A percentile compares a stretch with the other conserved stretches of the same genome.
phyloP scores from a whole-genome alignment of 1,284 basidiomycete genomes.

The Gomphus sp. region DNA sequence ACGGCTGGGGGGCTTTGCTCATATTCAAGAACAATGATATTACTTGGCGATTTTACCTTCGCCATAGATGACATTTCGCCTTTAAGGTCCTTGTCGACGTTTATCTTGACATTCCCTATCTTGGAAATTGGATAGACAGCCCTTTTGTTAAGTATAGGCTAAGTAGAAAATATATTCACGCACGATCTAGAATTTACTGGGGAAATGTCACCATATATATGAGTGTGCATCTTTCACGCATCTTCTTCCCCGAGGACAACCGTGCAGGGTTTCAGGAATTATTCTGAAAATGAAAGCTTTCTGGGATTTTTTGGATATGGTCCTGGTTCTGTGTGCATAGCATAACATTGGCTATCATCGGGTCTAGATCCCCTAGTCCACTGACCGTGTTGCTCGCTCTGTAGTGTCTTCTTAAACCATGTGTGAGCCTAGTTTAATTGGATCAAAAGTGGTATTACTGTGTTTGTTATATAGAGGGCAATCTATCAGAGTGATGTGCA shows the following conservation, averaged over 20 bases:
- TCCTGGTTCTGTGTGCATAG: not conserved
- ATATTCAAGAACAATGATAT: too few species aligned
- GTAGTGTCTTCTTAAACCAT: too few species aligned
- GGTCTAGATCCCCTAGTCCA: too few species aligned
- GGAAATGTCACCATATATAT: too few species aligned
- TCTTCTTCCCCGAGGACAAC: not conserved
- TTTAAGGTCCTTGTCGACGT: not conserved
- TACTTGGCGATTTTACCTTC: too few species aligned
- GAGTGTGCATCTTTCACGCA: not conserved
- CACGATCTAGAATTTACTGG: not conserved
- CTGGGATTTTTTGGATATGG: not conserved
- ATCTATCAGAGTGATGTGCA: too few species aligned
- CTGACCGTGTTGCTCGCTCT: too few species aligned
- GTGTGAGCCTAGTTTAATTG: too few species aligned
- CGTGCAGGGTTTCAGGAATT: not conserved
- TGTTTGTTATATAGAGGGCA: too few species aligned
- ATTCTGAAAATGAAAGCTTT: not conserved
- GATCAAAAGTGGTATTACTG: too few species aligned
- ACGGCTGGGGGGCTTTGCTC: too few species aligned
- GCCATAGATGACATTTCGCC: not conserved
- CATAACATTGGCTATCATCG: not conserved
- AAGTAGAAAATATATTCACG: not conserved
- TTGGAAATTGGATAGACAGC: not conserved
- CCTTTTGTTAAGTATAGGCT: too few species aligned
- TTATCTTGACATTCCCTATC: not conserved